phyloP scores from a whole-genome alignment of 768 basidiomycete species.

The Hypsizygus marmoreus region DNA sequence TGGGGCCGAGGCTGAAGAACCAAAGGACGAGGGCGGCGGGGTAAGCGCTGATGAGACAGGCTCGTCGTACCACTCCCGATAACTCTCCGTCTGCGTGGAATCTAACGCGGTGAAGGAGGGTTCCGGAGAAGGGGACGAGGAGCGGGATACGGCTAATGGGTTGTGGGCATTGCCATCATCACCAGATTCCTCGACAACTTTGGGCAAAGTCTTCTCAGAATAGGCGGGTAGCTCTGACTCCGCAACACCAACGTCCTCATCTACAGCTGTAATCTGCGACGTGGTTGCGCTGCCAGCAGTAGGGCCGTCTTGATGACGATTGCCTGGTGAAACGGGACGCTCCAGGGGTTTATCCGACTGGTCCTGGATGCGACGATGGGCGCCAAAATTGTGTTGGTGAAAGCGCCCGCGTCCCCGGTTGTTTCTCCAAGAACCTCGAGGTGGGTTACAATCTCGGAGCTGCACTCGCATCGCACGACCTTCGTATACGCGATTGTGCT shows the following conservation, averaged over 20 bases:
- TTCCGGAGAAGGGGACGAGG: constrained; percentile 20
- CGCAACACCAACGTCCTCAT: constrained; percentile 3
- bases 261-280: neutral
- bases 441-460: constrained; percentile 66
- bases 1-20: constrained; percentile 28
- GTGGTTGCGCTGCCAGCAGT: neutral
- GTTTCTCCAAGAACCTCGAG: constrained; percentile 50
- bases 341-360: constrained; percentile 15
- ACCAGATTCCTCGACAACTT: neutral
- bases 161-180: neutral
- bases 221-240: constrained; percentile 13
- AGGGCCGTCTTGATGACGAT: constrained; percentile 9
- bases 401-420: constrained; percentile 47
- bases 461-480: constrained; percentile 78
- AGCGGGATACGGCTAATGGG: constrained; percentile 17
- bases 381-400: constrained; percentile 26
- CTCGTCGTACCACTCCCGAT: constrained; percentile 48
- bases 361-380: constrained; percentile 30
- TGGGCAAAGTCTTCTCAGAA: constrained; percentile 11
- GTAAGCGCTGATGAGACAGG: constrained; percentile 38
- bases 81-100: constrained; percentile 29
- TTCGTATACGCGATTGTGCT: constrained; percentile 72
- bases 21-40: constrained; percentile 35
- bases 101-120: constrained; percentile 15
- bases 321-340: constrained; percentile 7